Percentiles rank a stretch among this genome's conserved stretches.
Conservation (phyloP, 257 asterid species). For the Plantago major region DNA sequence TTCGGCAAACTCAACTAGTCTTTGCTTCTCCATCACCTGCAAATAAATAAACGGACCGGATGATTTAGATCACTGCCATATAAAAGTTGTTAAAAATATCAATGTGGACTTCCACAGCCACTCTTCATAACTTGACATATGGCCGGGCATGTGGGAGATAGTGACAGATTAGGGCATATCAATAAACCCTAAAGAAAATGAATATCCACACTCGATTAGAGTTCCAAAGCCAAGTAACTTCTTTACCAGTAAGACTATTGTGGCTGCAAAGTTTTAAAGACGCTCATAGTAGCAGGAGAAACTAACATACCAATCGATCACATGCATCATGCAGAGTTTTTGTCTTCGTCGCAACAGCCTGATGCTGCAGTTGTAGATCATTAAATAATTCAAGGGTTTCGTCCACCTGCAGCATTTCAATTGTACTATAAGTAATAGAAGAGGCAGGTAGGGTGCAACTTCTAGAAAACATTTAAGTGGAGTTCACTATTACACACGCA, state of each 20-base stretch:
- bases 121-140: conserved; percentile 10
- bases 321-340: conserved; percentile 98
- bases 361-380: conserved; percentile 93
- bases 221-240: conserved; percentile 16
- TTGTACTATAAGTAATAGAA: conserved; percentile 19
- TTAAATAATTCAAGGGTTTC: conserved; percentile 90
- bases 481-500: conserved; percentile 9
- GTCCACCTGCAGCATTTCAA: conserved; percentile 66
- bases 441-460: conserved; percentile 11
- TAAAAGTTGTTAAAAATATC: conserved; percentile 3
- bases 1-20: conserved; percentile 86
- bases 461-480: conserved; percentile 10
- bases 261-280: conserved; percentile 8
- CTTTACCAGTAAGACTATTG: background rate
- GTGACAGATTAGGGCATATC: conserved; percentile 1
- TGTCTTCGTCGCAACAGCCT: conserved; percentile 94
- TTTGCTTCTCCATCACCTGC: conserved; percentile 96
- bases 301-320: conserved; percentile 75
- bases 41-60: conserved; percentile 28
- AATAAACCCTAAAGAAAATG: conserved; percentile 5
- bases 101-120: background rate
- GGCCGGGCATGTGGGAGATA: conserved; percentile 16
- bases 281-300: conserved; percentile 9
- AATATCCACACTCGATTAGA: conserved; percentile 3
- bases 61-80: conserved; percentile 10